Percentiles rank a stretch among this genome's conserved stretches.
These are phyloP conservation scores for Venturia pyrina DNA, from an alignment of 2,329 filamentous ascomycete genomes.

Conservation along the genomic window DNA sequence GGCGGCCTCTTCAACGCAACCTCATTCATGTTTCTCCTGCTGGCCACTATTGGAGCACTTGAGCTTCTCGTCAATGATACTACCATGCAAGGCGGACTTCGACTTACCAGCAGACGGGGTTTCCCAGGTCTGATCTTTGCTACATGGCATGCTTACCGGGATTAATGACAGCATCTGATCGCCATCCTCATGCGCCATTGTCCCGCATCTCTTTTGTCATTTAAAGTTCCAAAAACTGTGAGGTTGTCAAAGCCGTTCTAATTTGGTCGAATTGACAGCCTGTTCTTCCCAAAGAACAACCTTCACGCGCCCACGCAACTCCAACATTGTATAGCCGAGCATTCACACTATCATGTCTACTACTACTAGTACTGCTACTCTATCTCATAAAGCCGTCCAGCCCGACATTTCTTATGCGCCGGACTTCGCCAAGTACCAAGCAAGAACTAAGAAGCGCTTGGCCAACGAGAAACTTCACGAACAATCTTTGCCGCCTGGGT, in stretches of 20 bases:
- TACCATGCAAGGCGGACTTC: not conserved
- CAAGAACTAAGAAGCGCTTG: constrained; percentile 37
- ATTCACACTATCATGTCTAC: not conserved
- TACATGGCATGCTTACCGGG: not conserved
- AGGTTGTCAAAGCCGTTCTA: not conserved
- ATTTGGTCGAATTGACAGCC: too few species aligned
- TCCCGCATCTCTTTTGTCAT: not conserved
- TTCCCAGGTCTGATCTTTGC: not conserved
- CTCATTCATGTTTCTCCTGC: too few species aligned
- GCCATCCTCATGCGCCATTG: not conserved
- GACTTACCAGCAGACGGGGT: too few species aligned
- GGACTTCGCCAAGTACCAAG: constrained; percentile 43
- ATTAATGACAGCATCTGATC: not conserved
- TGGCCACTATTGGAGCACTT: too few species aligned
- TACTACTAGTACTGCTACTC: not conserved
- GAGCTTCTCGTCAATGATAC: too few species aligned
- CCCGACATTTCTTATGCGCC: constrained; percentile 52
- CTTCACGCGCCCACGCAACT: not conserved
- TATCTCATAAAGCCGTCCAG: constrained; percentile 25
- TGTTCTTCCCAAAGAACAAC: too few species aligned
- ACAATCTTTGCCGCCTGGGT: constrained; percentile 38
- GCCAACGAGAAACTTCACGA: constrained; percentile 30
- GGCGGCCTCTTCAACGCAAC: too few species aligned
- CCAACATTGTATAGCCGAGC: not conserved
- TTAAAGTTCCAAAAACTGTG: too few species aligned